Evolutionary conservation across 805 yeast species (phyloP).

Genomic region (Nakazawaea peltata): DNA sequence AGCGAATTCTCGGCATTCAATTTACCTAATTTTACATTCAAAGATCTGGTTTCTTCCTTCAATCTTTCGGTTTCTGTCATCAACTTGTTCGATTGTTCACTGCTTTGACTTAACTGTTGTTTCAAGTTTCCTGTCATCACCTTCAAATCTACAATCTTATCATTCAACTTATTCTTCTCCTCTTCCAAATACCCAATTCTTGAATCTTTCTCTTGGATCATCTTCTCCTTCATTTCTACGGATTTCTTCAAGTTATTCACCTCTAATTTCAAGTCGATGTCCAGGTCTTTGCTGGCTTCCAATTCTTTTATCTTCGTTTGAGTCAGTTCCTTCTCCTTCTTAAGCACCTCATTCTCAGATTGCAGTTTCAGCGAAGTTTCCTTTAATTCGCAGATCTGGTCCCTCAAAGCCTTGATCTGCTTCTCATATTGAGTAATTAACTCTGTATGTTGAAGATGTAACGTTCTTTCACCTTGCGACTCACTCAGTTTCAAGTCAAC

Average conservation of each 20-base stretch:
- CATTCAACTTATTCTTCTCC: slow-evolving; percentile 31
- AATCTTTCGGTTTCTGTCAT: slow-evolving; percentile 33
- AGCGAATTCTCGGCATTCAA: slow-evolving; percentile 35
- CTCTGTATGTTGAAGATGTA: slow-evolving; percentile 28
- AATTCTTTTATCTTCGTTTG: slow-evolving; percentile 15
- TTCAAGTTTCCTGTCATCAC: slow-evolving; percentile 33
- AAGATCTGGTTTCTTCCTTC: slow-evolving; percentile 22
- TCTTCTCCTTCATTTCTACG: slow-evolving; percentile 35
- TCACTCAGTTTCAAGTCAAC: slow-evolving; percentile 31
- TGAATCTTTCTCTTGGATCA: slow-evolving; percentile 27
- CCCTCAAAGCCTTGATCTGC: slow-evolving; percentile 3
- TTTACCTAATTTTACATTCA: slow-evolving; percentile 30
- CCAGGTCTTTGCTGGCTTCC: slow-evolving; percentile 24
- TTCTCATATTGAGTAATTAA: slow-evolving; percentile 27
- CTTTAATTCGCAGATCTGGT: slow-evolving; percentile 15
- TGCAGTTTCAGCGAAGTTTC: slow-evolving; percentile 21
- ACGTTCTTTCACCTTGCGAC: slow-evolving; percentile 11
- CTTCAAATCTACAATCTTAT: slow-evolving; percentile 29
- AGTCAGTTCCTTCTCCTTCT: slow-evolving; percentile 10
- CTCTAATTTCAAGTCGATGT: slow-evolving; percentile 39
- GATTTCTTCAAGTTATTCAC: slow-evolving; percentile 37
- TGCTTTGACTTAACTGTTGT: slow-evolving; percentile 23
- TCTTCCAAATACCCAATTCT: slow-evolving; percentile 28
- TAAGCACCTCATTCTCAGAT: slow-evolving; percentile 26
- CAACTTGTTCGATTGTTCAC: slow-evolving; percentile 31